These are phyloP conservation scores for Fusarium sp. DNA, from an alignment of 2,329 filamentous ascomycete genomes.

Conservation along the genomic window DNA sequence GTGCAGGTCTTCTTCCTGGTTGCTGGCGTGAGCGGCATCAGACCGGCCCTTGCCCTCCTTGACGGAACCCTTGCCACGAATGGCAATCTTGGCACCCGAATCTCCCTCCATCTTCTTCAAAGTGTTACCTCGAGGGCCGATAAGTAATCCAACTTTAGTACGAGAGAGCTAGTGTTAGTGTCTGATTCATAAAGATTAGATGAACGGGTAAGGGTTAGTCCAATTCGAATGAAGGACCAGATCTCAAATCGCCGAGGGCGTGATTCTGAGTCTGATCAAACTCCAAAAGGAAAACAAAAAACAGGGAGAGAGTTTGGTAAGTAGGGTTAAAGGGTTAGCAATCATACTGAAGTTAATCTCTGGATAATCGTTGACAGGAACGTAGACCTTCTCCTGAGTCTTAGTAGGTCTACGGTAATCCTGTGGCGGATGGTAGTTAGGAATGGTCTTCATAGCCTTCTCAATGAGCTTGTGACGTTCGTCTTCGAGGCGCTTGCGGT, in stretches of 20 bases:
- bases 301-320: conserved; percentile 57
- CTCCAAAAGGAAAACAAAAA: conserved; percentile 58
- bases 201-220: conserved; percentile 48
- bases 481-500: conserved; percentile 97
- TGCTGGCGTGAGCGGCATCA: conserved; percentile 98
- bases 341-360: conserved; percentile 99
- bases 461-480: conserved; percentile 99
- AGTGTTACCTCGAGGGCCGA: conserved; percentile 99
- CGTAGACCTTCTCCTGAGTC: conserved; percentile 99
- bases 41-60: conserved; percentile 99
- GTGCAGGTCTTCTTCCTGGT: conserved; percentile 99
- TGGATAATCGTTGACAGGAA: conserved; percentile 99
- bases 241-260: conserved; percentile 49
- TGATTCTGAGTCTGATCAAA: conserved; percentile 58
- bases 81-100: conserved; percentile 98
- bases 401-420: conserved; percentile 99
- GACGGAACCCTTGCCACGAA: conserved; percentile 98
- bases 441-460: conserved; percentile 99
- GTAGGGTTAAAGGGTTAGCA: conserved; percentile 97
- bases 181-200: conserved; percentile 56
- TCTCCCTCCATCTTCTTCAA: conserved; percentile 99
- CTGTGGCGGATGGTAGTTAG: conserved; percentile 98
- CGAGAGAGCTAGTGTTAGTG: conserved; percentile 94
- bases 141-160: conserved; percentile 99
- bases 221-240: conserved; percentile 53